Evolutionary conservation across 2,329 filamentous ascomycete species (phyloP).

Genomic region (Teratosphaeria viscida): DNA sequence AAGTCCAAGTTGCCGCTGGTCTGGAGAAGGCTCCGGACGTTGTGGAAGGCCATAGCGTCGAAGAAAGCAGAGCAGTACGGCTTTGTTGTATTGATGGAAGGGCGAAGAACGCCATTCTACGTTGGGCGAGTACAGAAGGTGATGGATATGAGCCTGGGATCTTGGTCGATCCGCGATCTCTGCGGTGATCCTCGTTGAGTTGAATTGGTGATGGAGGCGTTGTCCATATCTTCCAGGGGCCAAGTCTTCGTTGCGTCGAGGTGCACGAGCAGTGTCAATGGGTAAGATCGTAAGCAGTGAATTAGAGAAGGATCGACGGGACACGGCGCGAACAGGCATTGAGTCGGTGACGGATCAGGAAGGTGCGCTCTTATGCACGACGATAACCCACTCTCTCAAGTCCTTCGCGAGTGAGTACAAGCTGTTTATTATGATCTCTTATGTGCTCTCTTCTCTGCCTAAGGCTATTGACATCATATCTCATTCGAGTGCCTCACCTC

Average conservation of each 20-base stretch:
- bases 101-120: slow-evolving; percentile 14
- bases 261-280: background rate
- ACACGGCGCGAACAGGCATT: background rate
- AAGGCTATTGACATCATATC: background rate
- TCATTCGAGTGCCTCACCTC: background rate
- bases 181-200: slow-evolving; percentile 2
- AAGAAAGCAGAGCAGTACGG: slow-evolving; percentile 15
- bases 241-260: background rate
- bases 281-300: background rate
- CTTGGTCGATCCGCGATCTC: slow-evolving; percentile 15
- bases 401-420: background rate
- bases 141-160: slow-evolving; percentile 17
- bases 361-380: background rate
- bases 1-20: slow-evolving; percentile 19
- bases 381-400: background rate
- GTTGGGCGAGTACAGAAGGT: slow-evolving; percentile 12
- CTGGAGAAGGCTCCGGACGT: slow-evolving; percentile 21
- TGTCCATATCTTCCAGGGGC: background rate
- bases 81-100: slow-evolving; percentile 22
- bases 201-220: background rate
- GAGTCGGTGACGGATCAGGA: background rate
- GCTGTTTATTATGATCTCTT: background rate
- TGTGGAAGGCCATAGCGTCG: slow-evolving; percentile 15
- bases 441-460: background rate
- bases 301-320: background rate